A percentile compares a stretch with the other conserved stretches of the same genome.
phyloP scores from a whole-genome alignment of 164 flowering plant genomes.

The Stephania cephalantha region DNA sequence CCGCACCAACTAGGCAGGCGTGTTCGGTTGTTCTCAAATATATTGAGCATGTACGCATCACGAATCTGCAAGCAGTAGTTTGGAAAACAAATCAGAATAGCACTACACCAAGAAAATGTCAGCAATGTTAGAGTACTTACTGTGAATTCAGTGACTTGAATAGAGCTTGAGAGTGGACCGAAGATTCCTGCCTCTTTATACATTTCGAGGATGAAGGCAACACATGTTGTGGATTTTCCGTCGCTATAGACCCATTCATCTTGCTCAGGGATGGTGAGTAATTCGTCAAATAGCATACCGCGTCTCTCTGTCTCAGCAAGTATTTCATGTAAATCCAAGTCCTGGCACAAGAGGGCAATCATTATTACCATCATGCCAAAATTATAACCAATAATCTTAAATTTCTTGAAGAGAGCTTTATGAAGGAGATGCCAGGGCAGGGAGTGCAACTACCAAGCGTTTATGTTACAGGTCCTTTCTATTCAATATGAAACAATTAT shows the following conservation, averaged over 20 bases:
- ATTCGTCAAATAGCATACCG: constrained; percentile 71
- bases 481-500: too few relatives aligned
- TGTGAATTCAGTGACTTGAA: constrained; percentile 95
- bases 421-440: neutral
- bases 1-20: constrained; percentile 91
- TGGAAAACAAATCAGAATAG: constrained; percentile 7
- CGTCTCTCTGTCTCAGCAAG: constrained; percentile 72
- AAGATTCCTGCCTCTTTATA: constrained; percentile 93
- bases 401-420: neutral
- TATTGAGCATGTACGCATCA: constrained; percentile 89
- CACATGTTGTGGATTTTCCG: constrained; percentile 98
- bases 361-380: neutral
- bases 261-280: constrained; percentile 86
- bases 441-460: neutral
- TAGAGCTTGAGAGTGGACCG: constrained; percentile 52
- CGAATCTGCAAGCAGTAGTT: constrained; percentile 56
- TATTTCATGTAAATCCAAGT: constrained; percentile 61
- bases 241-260: constrained; percentile 99
- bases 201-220: constrained; percentile 89
- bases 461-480: too few relatives aligned
- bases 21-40: constrained; percentile 78
- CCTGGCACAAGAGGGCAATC: constrained; percentile 13
- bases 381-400: neutral
- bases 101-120: neutral
- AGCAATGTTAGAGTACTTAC: constrained; percentile 39